These are phyloP conservation scores for Phytophthora tentaculata DNA, from an alignment of 352 stramenopile species.

Conservation along the genomic window DNA sequence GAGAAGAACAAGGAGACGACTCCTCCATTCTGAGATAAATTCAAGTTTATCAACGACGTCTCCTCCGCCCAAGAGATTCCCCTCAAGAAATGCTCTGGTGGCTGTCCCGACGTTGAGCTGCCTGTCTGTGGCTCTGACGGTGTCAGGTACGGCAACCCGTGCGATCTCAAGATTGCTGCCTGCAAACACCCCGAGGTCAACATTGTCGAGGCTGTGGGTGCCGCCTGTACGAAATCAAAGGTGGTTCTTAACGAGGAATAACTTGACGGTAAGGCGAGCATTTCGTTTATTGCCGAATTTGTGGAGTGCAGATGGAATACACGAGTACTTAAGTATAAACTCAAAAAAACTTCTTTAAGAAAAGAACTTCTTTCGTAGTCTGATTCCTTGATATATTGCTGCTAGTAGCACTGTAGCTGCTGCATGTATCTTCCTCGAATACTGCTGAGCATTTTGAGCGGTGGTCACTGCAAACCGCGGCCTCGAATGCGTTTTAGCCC, in stretches of 20 bases:
- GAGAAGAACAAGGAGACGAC: neutral
- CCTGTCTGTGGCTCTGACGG: neutral
- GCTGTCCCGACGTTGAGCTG: neutral
- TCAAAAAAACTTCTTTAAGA: too few relatives aligned
- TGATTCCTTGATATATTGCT: too few relatives aligned
- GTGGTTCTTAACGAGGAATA: neutral
- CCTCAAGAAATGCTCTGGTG: neutral
- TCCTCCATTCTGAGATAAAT: neutral
- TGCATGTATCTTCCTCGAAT: too few relatives aligned
- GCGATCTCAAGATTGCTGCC: neutral
- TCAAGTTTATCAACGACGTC: neutral
- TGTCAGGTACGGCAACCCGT: slow-evolving; percentile 1
- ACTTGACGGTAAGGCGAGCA: neutral
- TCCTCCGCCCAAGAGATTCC: neutral
- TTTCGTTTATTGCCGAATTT: too few relatives aligned
- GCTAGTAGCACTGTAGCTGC: too few relatives aligned
- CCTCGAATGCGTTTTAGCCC: too few relatives aligned
- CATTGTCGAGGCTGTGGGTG: neutral
- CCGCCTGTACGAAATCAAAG: slow-evolving; percentile 4
- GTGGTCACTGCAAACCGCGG: too few relatives aligned
- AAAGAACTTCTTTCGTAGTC: too few relatives aligned
- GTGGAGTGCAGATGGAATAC: too few relatives aligned
- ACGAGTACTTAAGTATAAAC: too few relatives aligned
- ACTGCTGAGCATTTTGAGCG: too few relatives aligned
- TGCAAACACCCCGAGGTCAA: slow-evolving; percentile 2